Percentiles rank a stretch among this genome's conserved stretches.
phyloP scores from a whole-genome alignment of 2,329 filamentous ascomycete genomes.

The Sporothrix pallida region DNA sequence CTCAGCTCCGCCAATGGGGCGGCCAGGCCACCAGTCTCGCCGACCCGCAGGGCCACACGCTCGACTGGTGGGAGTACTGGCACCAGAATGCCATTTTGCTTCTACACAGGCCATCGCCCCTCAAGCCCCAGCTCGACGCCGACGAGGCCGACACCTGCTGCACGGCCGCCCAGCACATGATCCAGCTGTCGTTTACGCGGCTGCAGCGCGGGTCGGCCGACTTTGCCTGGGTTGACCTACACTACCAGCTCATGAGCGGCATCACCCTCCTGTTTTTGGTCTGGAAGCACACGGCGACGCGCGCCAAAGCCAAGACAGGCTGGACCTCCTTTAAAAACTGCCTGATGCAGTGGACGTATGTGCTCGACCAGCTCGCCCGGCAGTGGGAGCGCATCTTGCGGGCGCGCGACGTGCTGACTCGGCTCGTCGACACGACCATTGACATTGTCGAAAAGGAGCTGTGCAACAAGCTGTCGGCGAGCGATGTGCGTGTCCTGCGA shows the following conservation, averaged over 20 bases:
- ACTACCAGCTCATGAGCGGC: slow-evolving; percentile 41
- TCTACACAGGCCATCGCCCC: slow-evolving; percentile 38
- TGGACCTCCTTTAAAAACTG: slow-evolving; percentile 41
- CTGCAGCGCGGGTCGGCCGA: slow-evolving; percentile 35
- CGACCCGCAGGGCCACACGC: slow-evolving; percentile 26
- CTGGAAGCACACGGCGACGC: slow-evolving; percentile 30
- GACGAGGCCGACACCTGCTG: slow-evolving; percentile 36
- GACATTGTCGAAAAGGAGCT: slow-evolving; percentile 34
- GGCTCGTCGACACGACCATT: slow-evolving; percentile 33
- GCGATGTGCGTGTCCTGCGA: background rate
- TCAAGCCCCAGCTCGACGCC: slow-evolving; percentile 29
- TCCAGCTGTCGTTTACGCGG: slow-evolving; percentile 39
- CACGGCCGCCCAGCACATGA: slow-evolving; percentile 38
- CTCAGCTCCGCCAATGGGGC: slow-evolving; percentile 13
- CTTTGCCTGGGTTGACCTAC: slow-evolving; percentile 40
- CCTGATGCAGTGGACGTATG: slow-evolving; percentile 39
- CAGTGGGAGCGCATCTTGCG: slow-evolving; percentile 37
- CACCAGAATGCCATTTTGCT: slow-evolving; percentile 40
- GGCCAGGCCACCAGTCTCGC: slow-evolving; percentile 21
- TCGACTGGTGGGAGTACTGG: slow-evolving; percentile 39
- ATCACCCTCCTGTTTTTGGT: slow-evolving; percentile 40
- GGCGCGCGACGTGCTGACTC: slow-evolving; percentile 29
- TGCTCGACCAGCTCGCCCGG: slow-evolving; percentile 36
- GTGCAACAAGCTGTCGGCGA: slow-evolving; percentile 29
- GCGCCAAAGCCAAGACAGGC: slow-evolving; percentile 29